Evolutionary conservation across 257 asterid species (phyloP), one percentile per base, ranked within the genome.

Genomic region (Jacaranda mimosifolia): DNA sequence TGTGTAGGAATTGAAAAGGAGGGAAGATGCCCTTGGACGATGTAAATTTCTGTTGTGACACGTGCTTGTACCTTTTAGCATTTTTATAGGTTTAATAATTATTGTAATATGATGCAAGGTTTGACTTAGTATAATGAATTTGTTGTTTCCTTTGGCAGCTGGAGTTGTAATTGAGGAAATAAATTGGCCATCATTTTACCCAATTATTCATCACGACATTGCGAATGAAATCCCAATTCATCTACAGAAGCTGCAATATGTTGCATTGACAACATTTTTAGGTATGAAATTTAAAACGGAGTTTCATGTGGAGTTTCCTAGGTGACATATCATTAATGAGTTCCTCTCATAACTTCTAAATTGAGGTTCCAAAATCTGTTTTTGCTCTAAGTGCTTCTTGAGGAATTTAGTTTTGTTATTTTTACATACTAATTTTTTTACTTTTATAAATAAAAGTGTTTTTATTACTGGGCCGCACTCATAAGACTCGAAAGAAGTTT

Each of bases 121-220:
- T n/a, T 80, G 51, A 70, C 15, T 19, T 42, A 4, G 68, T 36
- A 13, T 72, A 1, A 5, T 42, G 9, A 4, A 7, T 42, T 42
- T 42, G 6, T 42, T 42, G 6, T 42, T 42, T 13, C 13, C 17
- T 52, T 52, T 84, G 71, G 73, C 92, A 94, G 98, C 97, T 83
- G 98, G 98, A 80, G 60, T 94, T 70, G 81, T 94, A 63, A 84
- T 94, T 64, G 98, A 91, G 83, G 98, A 94, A 36, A 94, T 88
- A 79, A 94, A 92, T 56, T 94, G 98, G 98, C 98, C 98, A 6
- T 88, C 97, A 63, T 84, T 94, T 76, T 82, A 86, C 64, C 98
- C 98, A 71, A 43, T 94, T 46, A 91, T 94, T 77, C 97, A 94
- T 85, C 92, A 94, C 78, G 98, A 94, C 83, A 91, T 94, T 62